Evolutionary conservation across 2,329 filamentous ascomycete species (phyloP), one percentile per base, ranked within the genome.

Genomic region (Parascedosporium putredinis): DNA sequence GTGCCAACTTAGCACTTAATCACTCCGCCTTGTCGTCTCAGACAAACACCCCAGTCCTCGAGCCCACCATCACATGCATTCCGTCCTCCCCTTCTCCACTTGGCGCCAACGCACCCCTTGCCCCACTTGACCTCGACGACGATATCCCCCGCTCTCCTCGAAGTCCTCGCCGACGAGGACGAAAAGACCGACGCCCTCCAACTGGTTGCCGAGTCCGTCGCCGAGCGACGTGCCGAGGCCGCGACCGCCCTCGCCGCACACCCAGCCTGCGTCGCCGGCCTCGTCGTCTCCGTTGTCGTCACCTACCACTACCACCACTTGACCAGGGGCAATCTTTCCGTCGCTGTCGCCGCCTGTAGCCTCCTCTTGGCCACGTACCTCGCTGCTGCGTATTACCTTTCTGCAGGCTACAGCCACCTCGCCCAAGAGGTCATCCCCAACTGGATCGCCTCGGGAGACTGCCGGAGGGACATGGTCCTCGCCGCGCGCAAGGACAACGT

Each of bases 181-280:
- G 83, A 88, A 59, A 80, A 82, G 60, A 68, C 80, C 54, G 74
- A 79, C 51, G 84, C 83, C 10, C 71, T 95, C 50, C 77, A 77
- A 53, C 75, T 95, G 16, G 74, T 95, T 44, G 82, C 86, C 49
- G 87, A 93, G 67, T 87, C 83, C 55, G 80, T 94, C 50, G 86
- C 87, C 23, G 85, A 95, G 62, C 88, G 93, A 67, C 82, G 86
- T 49, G 83, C 88, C 62, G 65, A 75, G 4, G 81, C 86, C 6
- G 78, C 81, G 12, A 68, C 70, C 46, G 68, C 77, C 53, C 67
- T 93, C 53, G 73, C 88, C 54, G 78, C 76, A 59, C 78, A 88
- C 64, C 79, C 78, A 0, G 60, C 74, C 20, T 67, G 70, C 43
- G 57, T 81, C 1, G 64, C 72, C 4, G 60, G 68, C 10, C 67